Percentiles rank a stretch among this genome's conserved stretches.
Conservation (phyloP, 371 early-diverging fungal species). For the Blakeslea trispora region DNA sequence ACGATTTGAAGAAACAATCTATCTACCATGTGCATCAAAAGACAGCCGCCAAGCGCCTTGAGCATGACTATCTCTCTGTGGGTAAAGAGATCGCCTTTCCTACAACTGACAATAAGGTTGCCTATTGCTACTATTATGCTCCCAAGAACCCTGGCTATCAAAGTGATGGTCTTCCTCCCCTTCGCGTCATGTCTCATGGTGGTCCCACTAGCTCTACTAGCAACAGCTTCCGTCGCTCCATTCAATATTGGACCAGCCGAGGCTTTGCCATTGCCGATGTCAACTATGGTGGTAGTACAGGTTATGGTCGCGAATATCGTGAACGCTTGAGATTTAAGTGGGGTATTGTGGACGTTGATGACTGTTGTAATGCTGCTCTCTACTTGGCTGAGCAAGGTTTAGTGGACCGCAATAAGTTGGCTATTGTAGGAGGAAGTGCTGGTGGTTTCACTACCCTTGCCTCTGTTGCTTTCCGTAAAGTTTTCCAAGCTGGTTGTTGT, state of each 20-base stretch:
- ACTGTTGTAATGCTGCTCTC: constrained; percentile 72
- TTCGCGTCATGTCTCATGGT: constrained; percentile 72
- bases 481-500: constrained; percentile 72
- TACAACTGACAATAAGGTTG: constrained; percentile 48
- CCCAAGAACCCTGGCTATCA: constrained; percentile 65
- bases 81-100: constrained; percentile 67
- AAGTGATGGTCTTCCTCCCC: constrained; percentile 63
- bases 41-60: constrained; percentile 27
- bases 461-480: constrained; percentile 69
- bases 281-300: constrained; percentile 79
- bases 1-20: constrained; percentile 11
- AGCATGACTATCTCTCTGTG: constrained; percentile 56
- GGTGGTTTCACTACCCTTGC: constrained; percentile 76
- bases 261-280: constrained; percentile 75
- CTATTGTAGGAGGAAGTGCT: constrained; percentile 72
- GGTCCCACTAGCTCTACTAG: constrained; percentile 61
- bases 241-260: constrained; percentile 79
- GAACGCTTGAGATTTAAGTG: constrained; percentile 67
- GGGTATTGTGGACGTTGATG: constrained; percentile 79
- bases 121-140: constrained; percentile 65
- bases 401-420: constrained; percentile 62
- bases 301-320: constrained; percentile 75
- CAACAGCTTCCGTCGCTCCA: constrained; percentile 43
- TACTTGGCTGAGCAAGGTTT: constrained; percentile 59
- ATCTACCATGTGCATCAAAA: constrained; percentile 19